These are phyloP conservation scores for Telfairia occidentalis DNA, from an alignment of 331 rosid genomes.

Conservation along the genomic window DNA sequence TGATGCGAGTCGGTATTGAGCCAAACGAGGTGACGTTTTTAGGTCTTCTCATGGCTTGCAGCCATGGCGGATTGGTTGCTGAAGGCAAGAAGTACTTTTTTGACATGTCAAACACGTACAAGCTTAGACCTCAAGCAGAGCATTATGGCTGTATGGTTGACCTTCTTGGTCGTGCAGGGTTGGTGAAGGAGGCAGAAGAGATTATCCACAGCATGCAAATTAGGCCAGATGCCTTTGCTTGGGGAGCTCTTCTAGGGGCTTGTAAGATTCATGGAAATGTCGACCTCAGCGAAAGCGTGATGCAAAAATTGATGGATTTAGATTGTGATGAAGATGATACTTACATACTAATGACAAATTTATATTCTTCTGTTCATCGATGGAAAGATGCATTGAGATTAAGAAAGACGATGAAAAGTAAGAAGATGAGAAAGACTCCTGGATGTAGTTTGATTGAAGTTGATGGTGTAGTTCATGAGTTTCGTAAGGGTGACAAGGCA, in stretches of 20 bases:
- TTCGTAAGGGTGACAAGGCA: slow-evolving; percentile 26
- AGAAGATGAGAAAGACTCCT: slow-evolving; percentile 28
- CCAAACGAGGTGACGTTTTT: slow-evolving; percentile 32
- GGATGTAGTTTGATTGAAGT: slow-evolving; percentile 35
- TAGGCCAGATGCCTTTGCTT: slow-evolving; percentile 27
- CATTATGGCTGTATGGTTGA: slow-evolving; percentile 42
- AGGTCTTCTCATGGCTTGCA: slow-evolving; percentile 30
- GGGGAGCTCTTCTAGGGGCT: slow-evolving; percentile 32
- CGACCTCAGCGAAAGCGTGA: slow-evolving; percentile 20
- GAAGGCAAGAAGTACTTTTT: slow-evolving; percentile 25
- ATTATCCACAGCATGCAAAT: slow-evolving; percentile 24
- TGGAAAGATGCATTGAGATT: slow-evolving; percentile 33
- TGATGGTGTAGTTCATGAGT: slow-evolving; percentile 28
- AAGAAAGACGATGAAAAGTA: slow-evolving; percentile 28
- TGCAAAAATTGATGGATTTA: slow-evolving; percentile 18
- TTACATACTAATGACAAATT: slow-evolving; percentile 26
- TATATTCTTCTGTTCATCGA: slow-evolving; percentile 27
- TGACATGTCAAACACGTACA: slow-evolving; percentile 22
- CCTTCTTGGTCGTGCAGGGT: slow-evolving; percentile 35
- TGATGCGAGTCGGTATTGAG: slow-evolving; percentile 17
- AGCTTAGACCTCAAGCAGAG: slow-evolving; percentile 21
- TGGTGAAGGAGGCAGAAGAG: slow-evolving; percentile 24
- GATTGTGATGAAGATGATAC: slow-evolving; percentile 28
- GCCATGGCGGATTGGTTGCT: slow-evolving; percentile 29
- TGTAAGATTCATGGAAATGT: slow-evolving; percentile 32